Conservation (phyloP, 805 yeast species). For the Candida easanensis region DNA sequence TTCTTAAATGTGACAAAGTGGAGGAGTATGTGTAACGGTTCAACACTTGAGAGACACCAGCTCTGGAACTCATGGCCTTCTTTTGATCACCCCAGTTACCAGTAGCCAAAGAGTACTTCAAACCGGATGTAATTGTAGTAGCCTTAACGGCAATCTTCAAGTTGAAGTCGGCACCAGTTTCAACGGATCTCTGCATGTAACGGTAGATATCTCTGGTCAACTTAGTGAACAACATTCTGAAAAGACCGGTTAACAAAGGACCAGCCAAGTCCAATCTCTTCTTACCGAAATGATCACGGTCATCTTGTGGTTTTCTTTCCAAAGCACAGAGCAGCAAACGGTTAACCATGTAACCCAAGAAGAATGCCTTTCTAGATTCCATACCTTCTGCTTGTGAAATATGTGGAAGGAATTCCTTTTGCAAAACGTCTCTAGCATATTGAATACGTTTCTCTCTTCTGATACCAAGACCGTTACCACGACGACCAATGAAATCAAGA, state of each 20-base stretch:
- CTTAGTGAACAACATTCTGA: constrained; percentile 91
- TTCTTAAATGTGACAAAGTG: constrained; percentile 96
- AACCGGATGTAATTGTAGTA: constrained; percentile 94
- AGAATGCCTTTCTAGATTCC: constrained; percentile 94
- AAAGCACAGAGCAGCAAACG: constrained; percentile 91
- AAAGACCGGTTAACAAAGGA: constrained; percentile 91
- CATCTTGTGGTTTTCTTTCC: constrained; percentile 97
- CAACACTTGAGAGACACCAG: constrained; percentile 98
- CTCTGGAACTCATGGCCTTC: constrained; percentile 98
- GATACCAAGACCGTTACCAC: constrained; percentile 96
- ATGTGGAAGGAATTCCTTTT: constrained; percentile 94
- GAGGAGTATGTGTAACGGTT: constrained; percentile 98
- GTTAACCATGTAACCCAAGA: constrained; percentile 97
- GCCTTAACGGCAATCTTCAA: constrained; percentile 96
- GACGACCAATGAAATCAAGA: constrained; percentile 94
- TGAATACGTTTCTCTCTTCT: constrained; percentile 97
- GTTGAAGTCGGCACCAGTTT: constrained; percentile 95
- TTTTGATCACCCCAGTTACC: constrained; percentile 99
- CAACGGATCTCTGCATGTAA: constrained; percentile 98
- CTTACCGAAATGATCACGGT: constrained; percentile 99
- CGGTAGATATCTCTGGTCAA: constrained; percentile 95
- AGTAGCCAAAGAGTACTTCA: constrained; percentile 95
- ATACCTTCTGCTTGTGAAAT: constrained; percentile 97
- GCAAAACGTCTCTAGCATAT: constrained; percentile 94
- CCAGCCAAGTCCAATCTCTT: constrained; percentile 98